phyloP scores from a whole-genome alignment of 2,329 filamentous ascomycete genomes.

The Colletotrichum spinosum region DNA sequence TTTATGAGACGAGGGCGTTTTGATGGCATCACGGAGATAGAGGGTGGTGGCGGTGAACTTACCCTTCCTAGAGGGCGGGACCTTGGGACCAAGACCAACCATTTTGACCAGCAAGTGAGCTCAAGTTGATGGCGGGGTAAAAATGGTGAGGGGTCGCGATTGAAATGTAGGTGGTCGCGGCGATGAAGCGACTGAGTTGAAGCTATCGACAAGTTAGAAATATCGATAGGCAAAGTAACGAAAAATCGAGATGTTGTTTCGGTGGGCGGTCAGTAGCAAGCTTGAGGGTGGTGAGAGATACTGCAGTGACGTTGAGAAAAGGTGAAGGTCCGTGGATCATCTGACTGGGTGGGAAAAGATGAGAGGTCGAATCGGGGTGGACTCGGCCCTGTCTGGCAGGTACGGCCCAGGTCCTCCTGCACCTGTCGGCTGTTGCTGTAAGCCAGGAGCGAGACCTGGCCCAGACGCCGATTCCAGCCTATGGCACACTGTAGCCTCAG shows the following conservation, averaged over 20 bases:
- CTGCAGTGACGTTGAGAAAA: constrained; percentile 33
- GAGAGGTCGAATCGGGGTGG: constrained; percentile 24
- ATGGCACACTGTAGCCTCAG: too few relatives aligned
- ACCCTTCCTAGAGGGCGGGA: constrained; percentile 73
- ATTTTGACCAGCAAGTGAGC: constrained; percentile 50
- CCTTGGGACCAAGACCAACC: constrained; percentile 64
- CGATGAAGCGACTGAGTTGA: not conserved
- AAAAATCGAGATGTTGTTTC: constrained; percentile 5
- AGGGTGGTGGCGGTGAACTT: constrained; percentile 52
- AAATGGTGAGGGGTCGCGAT: constrained; percentile 36
- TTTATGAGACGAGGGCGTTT: constrained; percentile 1
- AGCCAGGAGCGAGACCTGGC: constrained; percentile 14
- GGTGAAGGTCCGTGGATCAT: constrained; percentile 34
- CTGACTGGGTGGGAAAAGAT: constrained; percentile 29
- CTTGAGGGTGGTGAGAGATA: constrained; percentile 17
- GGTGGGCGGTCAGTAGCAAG: constrained; percentile 14
- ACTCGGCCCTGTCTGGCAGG: constrained; percentile 15
- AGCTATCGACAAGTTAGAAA: not conserved
- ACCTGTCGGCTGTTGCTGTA: not conserved
- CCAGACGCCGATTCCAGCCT: not conserved
- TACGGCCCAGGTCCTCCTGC: not conserved
- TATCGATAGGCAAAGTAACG: not conserved
- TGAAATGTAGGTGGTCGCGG: constrained; percentile 10
- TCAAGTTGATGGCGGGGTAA: constrained; percentile 45
- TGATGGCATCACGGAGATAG: constrained; percentile 22